Evolutionary conservation across 495 filamentous ascomycete species (phyloP).

Genomic region (Penicillium canescens): DNA sequence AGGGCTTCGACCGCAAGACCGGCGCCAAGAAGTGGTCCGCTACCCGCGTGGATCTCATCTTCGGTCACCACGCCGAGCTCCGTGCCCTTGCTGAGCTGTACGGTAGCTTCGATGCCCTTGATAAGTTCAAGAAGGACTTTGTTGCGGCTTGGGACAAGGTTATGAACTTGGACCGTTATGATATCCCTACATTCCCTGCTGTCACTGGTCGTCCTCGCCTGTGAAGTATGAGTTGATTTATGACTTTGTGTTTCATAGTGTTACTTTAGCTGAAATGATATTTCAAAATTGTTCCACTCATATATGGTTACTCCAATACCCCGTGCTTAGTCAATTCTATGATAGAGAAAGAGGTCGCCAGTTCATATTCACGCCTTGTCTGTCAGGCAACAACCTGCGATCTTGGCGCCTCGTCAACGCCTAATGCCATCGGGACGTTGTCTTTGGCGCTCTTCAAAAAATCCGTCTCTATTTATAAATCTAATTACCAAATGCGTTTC

Average conservation of each 20-base stretch:
- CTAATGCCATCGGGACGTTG: too few relatives aligned
- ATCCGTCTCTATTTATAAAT: too few relatives aligned
- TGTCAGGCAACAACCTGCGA: too few relatives aligned
- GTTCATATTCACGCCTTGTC: too few relatives aligned
- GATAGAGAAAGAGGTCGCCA: too few relatives aligned
- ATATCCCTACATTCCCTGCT: slow-evolving; percentile 34
- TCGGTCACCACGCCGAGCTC: slow-evolving; percentile 70
- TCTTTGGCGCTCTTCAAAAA: too few relatives aligned
- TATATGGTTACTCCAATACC: too few relatives aligned
- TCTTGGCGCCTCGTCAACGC: too few relatives aligned
- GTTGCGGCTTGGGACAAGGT: slow-evolving; percentile 71
- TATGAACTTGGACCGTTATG: slow-evolving; percentile 68
- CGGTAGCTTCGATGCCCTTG: slow-evolving; percentile 50
- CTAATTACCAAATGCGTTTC: too few relatives aligned
- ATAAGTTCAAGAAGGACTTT: slow-evolving; percentile 70
- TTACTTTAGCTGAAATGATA: background rate
- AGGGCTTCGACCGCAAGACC: slow-evolving; percentile 66
- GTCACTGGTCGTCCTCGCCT: slow-evolving; percentile 24
- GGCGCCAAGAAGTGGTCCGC: slow-evolving; percentile 67
- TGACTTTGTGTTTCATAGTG: background rate
- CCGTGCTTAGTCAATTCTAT: too few relatives aligned
- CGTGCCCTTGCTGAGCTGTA: slow-evolving; percentile 70
- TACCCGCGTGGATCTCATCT: slow-evolving; percentile 66
- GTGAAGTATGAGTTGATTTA: slow-evolving; percentile 12
- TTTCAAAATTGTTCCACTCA: background rate